Evolutionary conservation across 441 rosid genomes (phyloP).

Genomic region (Pelargonium cotyledonis): DNA sequence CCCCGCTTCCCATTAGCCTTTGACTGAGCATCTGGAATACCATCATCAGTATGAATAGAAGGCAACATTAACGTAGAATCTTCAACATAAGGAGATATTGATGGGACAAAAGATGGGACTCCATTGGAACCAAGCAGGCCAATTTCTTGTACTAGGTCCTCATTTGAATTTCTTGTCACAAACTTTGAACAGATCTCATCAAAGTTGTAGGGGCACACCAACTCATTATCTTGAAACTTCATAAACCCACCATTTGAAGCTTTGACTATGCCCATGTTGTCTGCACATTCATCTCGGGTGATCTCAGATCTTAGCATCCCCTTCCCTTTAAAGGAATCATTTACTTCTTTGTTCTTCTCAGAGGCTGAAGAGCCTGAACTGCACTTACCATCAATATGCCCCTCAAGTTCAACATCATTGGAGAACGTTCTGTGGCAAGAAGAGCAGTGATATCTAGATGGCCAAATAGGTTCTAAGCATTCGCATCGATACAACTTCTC

Average conservation of each 20-base stretch:
- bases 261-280: slow-evolving; percentile 31
- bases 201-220: slow-evolving; percentile 54
- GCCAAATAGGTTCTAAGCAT: slow-evolving; percentile 83
- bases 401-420: slow-evolving; percentile 47
- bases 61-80: slow-evolving; percentile 43
- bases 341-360: slow-evolving; percentile 43
- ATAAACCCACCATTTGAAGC: slow-evolving; percentile 43
- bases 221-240: slow-evolving; percentile 50
- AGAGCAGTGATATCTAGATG: slow-evolving; percentile 72
- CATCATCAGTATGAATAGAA: slow-evolving; percentile 25
- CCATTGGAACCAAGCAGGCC: slow-evolving; percentile 87
- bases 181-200: slow-evolving; percentile 73
- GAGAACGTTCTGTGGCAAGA: slow-evolving; percentile 73
- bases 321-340: slow-evolving; percentile 37
- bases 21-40: slow-evolving; percentile 29
- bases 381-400: slow-evolving; percentile 61
- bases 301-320: slow-evolving; percentile 33
- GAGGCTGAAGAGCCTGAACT: slow-evolving; percentile 30
- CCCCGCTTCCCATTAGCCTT: slow-evolving; percentile 24
- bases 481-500: slow-evolving; percentile 67
- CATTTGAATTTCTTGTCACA: slow-evolving; percentile 71
- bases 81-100: slow-evolving; percentile 40
- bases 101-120: slow-evolving; percentile 52
- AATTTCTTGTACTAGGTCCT: slow-evolving; percentile 72
- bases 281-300: slow-evolving; percentile 26